phyloP scores from a whole-genome alignment of 2,329 filamentous ascomycete species.

The Zalaria obscura region DNA sequence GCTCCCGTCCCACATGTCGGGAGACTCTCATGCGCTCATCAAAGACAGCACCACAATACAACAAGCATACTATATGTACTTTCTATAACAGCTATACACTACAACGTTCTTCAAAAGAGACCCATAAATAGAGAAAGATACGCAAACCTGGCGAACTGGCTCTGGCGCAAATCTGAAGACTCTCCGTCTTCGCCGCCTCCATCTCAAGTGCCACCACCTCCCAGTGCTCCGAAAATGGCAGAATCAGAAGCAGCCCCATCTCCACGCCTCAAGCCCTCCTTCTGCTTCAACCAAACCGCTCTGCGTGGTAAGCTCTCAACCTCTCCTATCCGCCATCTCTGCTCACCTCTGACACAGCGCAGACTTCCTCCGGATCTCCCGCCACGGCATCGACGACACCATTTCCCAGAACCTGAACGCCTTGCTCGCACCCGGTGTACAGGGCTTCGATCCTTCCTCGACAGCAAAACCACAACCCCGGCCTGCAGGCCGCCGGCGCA shows the following conservation, averaged over 20 bases:
- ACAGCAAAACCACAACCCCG: conserved; percentile 49
- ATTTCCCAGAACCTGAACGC: conserved; percentile 91
- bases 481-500: conserved; percentile 33
- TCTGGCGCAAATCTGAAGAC: conserved; percentile 11
- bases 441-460: conserved; percentile 65
- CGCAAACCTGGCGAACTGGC: conserved; percentile 13
- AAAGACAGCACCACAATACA: no score
- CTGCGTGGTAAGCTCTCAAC: conserved; percentile 25
- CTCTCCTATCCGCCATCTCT: background rate
- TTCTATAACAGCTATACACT: no score
- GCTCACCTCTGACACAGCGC: conserved; percentile 18
- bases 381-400: conserved; percentile 76
- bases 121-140: background rate
- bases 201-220: conserved; percentile 1
- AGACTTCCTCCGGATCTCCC: conserved; percentile 87
- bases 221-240: conserved; percentile 4
- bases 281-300: conserved; percentile 38
- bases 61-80: no score
- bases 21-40: no score
- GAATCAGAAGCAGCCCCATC: conserved; percentile 6
- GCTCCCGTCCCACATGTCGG: no score
- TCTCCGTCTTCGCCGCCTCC: conserved; percentile 3
- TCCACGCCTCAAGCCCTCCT: conserved; percentile 30
- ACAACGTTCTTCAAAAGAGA: no score
- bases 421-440: conserved; percentile 57